Evolutionary conservation across 1,284 basidiomycete genomes (phyloP), one percentile per base, ranked within the genome.

Genomic region (Spongiforma sp.): DNA sequence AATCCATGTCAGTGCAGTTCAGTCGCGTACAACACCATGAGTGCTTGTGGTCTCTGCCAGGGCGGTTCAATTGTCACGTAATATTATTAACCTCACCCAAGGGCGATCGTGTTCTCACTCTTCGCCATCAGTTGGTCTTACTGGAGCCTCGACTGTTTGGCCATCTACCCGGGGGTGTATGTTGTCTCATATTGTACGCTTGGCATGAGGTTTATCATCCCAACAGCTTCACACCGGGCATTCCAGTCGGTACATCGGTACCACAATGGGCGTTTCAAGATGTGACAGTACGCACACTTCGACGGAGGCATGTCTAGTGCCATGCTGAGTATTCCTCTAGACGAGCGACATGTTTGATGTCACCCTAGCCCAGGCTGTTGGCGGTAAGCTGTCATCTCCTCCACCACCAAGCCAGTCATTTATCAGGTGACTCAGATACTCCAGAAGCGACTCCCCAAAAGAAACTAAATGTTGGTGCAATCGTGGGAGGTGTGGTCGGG

Each of bases 401-500:
- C 36, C 21, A 2, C 11, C 32, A 30, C 33, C 21, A 12, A 14
- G 24, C 19, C 24, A 24, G 24, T n/a, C 3, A 34, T 36, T 61
- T 11, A 67, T 41, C 12, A 26, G 4, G 58, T 58, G 24, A 24
- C 26, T 53, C 39, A 77, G 75, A 78, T 64, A 41, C 7, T 34
- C 77, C 77, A 0, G 77, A 78, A 63, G 72, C 72, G 10, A 72
- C 66, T 10, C n/a, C n/a, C n/a, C n/a, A n/a, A n/a, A n/a, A n/a
- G 2, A 65, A 17, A 14, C 63, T 65, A 17, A 61, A 68, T 28
- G 57, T 65, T 0, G 76, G 63, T 5, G 73, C 74, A 11, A 78
- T 76, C 19, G 77, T 71, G 1, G 78, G 71, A 10, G 81, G 81
- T 21, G 76, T 82, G 8, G 73, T 84, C 14, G 83, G 82, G 36